phyloP scores from a whole-genome alignment of 768 basidiomycete genomes.

The Austroboletus eburneus region DNA sequence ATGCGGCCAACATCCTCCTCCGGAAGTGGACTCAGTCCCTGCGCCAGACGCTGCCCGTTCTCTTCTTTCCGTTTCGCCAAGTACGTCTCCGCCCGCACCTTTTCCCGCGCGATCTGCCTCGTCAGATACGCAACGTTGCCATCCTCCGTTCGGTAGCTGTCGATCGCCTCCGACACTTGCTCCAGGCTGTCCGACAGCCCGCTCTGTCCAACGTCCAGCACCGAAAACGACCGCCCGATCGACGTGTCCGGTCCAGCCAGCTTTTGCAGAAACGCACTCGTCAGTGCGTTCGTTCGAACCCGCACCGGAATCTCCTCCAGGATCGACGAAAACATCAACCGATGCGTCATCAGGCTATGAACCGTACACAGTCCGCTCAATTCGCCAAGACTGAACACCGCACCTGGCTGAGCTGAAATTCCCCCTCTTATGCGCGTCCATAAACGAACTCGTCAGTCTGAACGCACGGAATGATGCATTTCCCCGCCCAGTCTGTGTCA shows the following conservation, averaged over 20 bases:
- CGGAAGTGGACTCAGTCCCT: slow-evolving; percentile 82
- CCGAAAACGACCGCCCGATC: slow-evolving; percentile 59
- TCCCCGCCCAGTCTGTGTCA: slow-evolving; percentile 73
- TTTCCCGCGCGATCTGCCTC: slow-evolving; percentile 87
- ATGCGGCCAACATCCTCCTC: slow-evolving; percentile 81
- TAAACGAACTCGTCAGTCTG: slow-evolving; percentile 72
- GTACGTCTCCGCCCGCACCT: slow-evolving; percentile 70
- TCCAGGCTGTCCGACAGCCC: slow-evolving; percentile 75
- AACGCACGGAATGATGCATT: slow-evolving; percentile 90
- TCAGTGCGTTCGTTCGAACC: slow-evolving; percentile 75
- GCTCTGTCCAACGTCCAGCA: slow-evolving; percentile 65
- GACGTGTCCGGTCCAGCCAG: slow-evolving; percentile 46
- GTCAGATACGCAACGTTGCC: slow-evolving; percentile 86
- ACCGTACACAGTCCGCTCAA: slow-evolving; percentile 9
- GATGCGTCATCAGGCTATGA: slow-evolving; percentile 69
- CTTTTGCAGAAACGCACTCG: slow-evolving; percentile 72
- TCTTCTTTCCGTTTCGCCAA: slow-evolving; percentile 87
- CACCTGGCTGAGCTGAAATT: slow-evolving; percentile 87
- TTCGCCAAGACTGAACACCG: slow-evolving; percentile 15
- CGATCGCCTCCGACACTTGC: slow-evolving; percentile 80
- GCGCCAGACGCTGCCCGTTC: slow-evolving; percentile 69
- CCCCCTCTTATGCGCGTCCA: slow-evolving; percentile 75
- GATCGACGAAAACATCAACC: slow-evolving; percentile 80
- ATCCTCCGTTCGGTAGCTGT: slow-evolving; percentile 85
- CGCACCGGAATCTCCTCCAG: slow-evolving; percentile 83